Evolutionary conservation across 2,329 filamentous ascomycete genomes (phyloP).

Genomic region (Beauveria australis): DNA sequence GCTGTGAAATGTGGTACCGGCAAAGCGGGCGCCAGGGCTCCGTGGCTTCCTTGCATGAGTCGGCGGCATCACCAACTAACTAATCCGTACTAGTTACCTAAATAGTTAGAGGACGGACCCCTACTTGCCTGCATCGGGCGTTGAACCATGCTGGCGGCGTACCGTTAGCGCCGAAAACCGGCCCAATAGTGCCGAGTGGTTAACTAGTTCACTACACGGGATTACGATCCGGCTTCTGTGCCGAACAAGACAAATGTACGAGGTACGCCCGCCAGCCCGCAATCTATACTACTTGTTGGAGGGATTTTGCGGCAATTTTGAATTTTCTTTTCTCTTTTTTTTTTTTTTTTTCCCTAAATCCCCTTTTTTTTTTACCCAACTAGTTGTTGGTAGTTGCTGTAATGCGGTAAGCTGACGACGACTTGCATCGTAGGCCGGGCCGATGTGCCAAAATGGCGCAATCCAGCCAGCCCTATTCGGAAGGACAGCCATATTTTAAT

Average conservation of each 20-base stretch:
- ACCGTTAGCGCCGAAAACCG: not conserved
- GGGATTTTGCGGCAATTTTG: not conserved
- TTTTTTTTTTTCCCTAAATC: too few species aligned
- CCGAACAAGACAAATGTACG: too few species aligned
- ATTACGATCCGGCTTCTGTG: too few species aligned
- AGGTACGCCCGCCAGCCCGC: too few species aligned
- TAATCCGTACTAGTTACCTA: too few species aligned
- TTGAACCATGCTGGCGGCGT: not conserved
- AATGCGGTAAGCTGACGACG: constrained; percentile 1
- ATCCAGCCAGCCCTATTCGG: not conserved
- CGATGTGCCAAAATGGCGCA: constrained; percentile 1
- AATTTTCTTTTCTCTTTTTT: not conserved
- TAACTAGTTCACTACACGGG: too few species aligned
- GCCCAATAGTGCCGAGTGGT: not conserved
- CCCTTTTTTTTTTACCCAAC: too few species aligned
- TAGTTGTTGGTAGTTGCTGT: too few species aligned
- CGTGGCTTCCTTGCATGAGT: not conserved
- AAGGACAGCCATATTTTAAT: not conserved
- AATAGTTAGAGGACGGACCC: not conserved
- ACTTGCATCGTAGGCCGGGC: not conserved
- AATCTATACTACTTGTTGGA: not conserved
- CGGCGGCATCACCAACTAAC: too few species aligned
- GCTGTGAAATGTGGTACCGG: not conserved
- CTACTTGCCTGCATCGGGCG: not conserved
- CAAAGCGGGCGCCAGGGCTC: not conserved